phyloP scores from a whole-genome alignment of 257 asterid genomes.

The Misopates orontium region DNA sequence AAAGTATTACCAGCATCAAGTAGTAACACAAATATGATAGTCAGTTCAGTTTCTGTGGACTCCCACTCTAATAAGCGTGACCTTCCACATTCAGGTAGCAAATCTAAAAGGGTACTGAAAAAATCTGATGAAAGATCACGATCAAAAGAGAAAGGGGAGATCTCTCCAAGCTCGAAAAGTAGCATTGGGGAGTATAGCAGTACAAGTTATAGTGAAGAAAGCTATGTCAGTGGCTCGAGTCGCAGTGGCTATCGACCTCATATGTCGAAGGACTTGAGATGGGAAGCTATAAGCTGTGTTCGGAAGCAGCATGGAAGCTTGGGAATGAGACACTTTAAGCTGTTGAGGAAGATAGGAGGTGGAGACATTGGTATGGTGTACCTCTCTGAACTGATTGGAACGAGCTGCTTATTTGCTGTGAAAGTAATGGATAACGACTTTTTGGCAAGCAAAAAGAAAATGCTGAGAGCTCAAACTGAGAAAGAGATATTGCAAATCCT shows the following conservation, averaged over 20 bases:
- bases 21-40: constrained; percentile 32
- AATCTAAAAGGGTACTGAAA: constrained; percentile 39
- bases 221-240: constrained; percentile 60
- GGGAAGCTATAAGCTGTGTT: constrained; percentile 75
- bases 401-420: constrained; percentile 71
- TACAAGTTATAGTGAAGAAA: constrained; percentile 76
- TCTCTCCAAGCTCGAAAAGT: constrained; percentile 77
- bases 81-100: constrained; percentile 28
- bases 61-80: constrained; percentile 29
- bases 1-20: constrained; percentile 40
- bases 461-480: constrained; percentile 73
- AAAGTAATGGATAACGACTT: constrained; percentile 77
- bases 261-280: constrained; percentile 81
- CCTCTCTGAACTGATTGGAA: constrained; percentile 76
- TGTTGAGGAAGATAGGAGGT: constrained; percentile 74
- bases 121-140: constrained; percentile 50
- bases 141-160: constrained; percentile 63
- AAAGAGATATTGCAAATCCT: constrained; percentile 80
- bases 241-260: constrained; percentile 75
- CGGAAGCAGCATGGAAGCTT: constrained; percentile 64
- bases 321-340: constrained; percentile 65
- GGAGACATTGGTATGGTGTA: constrained; percentile 87
- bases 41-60: constrained; percentile 32
- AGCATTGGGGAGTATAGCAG: constrained; percentile 81
- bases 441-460: constrained; percentile 59